Evolutionary conservation across 1,139 yeast genomes (phyloP), one percentile per base, ranked within the genome.

Genomic region (Blastobotrys niveus): DNA sequence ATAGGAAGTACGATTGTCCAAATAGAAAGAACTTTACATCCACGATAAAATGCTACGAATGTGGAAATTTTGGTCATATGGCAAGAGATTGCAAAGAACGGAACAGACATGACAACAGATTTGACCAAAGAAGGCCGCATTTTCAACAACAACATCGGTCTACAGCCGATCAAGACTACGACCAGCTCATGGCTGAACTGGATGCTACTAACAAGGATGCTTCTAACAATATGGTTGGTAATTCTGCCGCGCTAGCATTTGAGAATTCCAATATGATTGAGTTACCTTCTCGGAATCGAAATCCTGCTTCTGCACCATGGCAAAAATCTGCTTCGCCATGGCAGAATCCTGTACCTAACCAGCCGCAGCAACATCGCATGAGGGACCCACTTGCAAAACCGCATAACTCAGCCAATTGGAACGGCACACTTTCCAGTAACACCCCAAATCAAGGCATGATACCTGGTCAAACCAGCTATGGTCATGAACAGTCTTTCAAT

Each of bases 31-130:
- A 71, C 55, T 68, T 75, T 58, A 73, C 81, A 19, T 72, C 80
- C 8, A 73, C 70, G 43, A 71, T 89, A 39, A 75, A 82, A 18
- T 91, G 97, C 66, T 73, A 78, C 34, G 70, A 72, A 19, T 91
- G 97, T 72, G 94, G 94, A 2, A 76, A 76, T 43, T 70, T 76
- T 24, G 98, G 97, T 0, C 97, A 91, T 66, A 79, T 81, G 56
- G 88, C 95, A 0, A 72, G 89, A 48, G 97, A 91, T 65, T 91
- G 97, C 72, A 79, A 74, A 50, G 66, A 68, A 47, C 53, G 65
- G 21, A 52, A 55, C 5, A 26, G 40, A 14, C 15, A 7, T n/a
- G 24, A 7, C 15, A 17, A 19, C 45, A 42, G 26, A 26, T 14
- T 31, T 3, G 43, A 32, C n/a, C 43, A 10, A 15, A 37, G 32